Percentiles rank a stretch among this genome's conserved stretches.
Evolutionary conservation across 495 filamentous ascomycete species (phyloP).

Genomic region (Terfezia boudieri): DNA sequence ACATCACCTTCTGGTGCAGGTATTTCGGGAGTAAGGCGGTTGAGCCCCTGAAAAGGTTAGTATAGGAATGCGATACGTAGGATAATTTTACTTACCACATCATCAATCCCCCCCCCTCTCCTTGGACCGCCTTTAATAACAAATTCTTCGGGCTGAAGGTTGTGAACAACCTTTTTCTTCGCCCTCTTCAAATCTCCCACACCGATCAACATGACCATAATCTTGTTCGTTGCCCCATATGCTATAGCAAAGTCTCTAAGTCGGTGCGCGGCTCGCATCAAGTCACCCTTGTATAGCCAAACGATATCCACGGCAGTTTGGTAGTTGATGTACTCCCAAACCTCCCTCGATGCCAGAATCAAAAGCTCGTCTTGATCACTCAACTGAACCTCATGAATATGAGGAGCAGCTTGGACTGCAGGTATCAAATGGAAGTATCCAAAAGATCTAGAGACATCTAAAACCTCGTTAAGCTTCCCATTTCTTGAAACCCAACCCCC

Average conservation of each 20-base stretch:
- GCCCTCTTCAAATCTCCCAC: conserved; percentile 73
- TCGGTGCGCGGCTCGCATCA: conserved; percentile 94
- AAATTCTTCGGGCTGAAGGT: conserved; percentile 4
- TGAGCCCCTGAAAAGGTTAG: conserved; percentile 24
- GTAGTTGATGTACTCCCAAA: conserved; percentile 83
- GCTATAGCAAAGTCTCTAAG: conserved; percentile 87
- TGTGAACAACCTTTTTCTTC: conserved; percentile 31
- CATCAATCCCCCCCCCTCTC: conserved; percentile 38
- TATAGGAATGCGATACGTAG: background rate
- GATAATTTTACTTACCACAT: conserved; percentile 34
- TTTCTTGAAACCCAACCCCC: conserved; percentile 88
- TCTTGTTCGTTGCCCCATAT: conserved; percentile 75
- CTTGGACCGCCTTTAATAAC: conserved; percentile 40
- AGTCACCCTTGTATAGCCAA: conserved; percentile 39
- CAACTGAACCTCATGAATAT: conserved; percentile 55
- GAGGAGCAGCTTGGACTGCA: conserved; percentile 71
- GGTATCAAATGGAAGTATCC: conserved; percentile 86
- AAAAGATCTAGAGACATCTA: conserved; percentile 84
- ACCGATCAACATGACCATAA: conserved; percentile 97
- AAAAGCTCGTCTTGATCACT: conserved; percentile 86
- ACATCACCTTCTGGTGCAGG: conserved; percentile 75
- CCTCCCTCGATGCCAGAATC: conserved; percentile 67
- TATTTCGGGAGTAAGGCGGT: conserved; percentile 67
- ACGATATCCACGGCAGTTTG: conserved; percentile 83
- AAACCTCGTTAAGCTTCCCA: conserved; percentile 74